Conservation (phyloP, 2,329 filamentous ascomycete genomes). For the Colletotrichum sp. region DNA sequence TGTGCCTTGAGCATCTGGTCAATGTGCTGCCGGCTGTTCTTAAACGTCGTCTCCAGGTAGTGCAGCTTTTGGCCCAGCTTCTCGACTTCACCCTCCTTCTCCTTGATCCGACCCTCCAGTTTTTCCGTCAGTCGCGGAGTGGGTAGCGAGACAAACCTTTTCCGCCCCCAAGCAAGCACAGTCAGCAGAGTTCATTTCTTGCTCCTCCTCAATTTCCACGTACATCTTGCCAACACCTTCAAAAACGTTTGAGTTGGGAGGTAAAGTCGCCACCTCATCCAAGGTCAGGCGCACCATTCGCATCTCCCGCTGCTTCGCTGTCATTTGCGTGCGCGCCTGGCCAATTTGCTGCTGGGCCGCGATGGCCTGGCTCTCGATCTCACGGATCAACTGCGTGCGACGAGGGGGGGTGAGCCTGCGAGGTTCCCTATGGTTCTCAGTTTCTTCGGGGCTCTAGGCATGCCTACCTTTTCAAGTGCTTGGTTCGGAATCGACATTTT, state of each 20-base stretch:
- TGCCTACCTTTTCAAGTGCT: constrained; percentile 83
- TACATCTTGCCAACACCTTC: constrained; percentile 98
- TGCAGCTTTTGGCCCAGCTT: constrained; percentile 87
- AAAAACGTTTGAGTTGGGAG: constrained; percentile 80
- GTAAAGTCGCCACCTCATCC: constrained; percentile 80
- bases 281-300: constrained; percentile 88
- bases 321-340: constrained; percentile 83
- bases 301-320: constrained; percentile 84
- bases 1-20: constrained; percentile 74
- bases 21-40: constrained; percentile 91
- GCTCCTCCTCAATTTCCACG: constrained; percentile 33
- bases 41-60: constrained; percentile 93
- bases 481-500: constrained; percentile 94
- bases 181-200: constrained; percentile 1
- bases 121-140: constrained; percentile 76
- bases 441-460: background rate
- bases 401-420: constrained; percentile 3
- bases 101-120: constrained; percentile 75
- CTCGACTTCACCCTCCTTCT: constrained; percentile 78
- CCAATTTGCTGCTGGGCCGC: constrained; percentile 92
- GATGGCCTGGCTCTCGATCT: constrained; percentile 90
- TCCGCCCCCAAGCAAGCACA: background rate
- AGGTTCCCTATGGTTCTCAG: background rate
- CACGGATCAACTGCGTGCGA: constrained; percentile 75
- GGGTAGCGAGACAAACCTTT: constrained; percentile 86